Evolutionary conservation across 1,284 basidiomycete species (phyloP), one percentile per base, ranked within the genome.

Genomic region (Microbotryum lychnidis-dioicae): DNA sequence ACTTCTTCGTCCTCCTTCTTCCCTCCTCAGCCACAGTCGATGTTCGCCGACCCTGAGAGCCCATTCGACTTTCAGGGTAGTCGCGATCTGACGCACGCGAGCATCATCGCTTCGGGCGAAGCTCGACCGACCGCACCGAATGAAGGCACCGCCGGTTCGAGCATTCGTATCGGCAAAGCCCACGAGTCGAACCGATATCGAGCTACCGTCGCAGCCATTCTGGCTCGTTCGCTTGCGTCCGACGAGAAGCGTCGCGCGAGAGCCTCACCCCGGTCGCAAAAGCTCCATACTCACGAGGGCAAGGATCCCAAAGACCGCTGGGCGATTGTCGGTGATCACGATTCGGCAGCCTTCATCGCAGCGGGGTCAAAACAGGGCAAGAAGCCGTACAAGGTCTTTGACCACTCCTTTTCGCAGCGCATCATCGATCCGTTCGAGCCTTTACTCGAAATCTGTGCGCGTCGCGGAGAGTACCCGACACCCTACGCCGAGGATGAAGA

Each of bases 331-430:
- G 42, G 51, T 33, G 48, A 46, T 23, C 46, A 44, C 10, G 44
- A 42, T 23, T 29, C 53, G 10, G 53, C 53, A 2, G 52, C 45
- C 44, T 65, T 65, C 50, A 48, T 65, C 45, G 57, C 58, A 1
- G 63, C 59, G 1, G 63, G 63, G 9, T 53, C 29, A 1, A 57
- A 31, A 21, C 57, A 56, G 21, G 50, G 53, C 33, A 50, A 59
- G 9, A 69, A 69, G 55, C 66, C 66, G n/a, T 69, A 66, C 53
- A 63, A 60, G 52, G 62, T 69, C 8, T 70, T 56, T 50, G 69
- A 70, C 52, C 29, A 58, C 10, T 44, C 60, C 4, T 70, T 70
- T 57, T 59, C 60, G 20, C 61, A 63, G 53, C 58, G 69, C 44
- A 61, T 61, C 31, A 61, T 69, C 47, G 69, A 70, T 31, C 65